Evolutionary conservation across 176 grass and related monocot species (phyloP).

Genomic region (Phoenix dactylifera): DNA sequence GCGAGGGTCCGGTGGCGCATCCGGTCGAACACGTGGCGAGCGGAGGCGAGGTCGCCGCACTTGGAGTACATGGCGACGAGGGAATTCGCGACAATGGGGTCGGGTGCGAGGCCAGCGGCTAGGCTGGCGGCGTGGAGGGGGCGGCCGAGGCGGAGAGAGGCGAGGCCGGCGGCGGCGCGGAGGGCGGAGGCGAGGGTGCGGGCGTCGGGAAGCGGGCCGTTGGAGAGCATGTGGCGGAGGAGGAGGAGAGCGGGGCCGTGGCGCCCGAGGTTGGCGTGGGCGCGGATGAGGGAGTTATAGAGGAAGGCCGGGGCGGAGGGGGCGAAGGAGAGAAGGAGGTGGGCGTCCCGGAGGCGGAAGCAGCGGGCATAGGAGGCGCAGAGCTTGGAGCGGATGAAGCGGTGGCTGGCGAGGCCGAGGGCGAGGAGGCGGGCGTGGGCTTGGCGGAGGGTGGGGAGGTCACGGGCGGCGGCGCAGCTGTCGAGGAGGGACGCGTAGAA

Average conservation of each 20-base stretch:
- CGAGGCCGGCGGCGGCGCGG: slow-evolving; percentile 1
- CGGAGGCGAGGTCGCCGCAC: slow-evolving; percentile 9
- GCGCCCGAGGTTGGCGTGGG: background rate
- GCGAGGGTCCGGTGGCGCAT: background rate
- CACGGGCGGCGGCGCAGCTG: slow-evolving; percentile 8
- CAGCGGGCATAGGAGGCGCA: slow-evolving; percentile 18
- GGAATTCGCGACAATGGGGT: slow-evolving; percentile 1
- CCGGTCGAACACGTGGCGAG: slow-evolving; percentile 21
- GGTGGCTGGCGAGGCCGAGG: slow-evolving; percentile 14
- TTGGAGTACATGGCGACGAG: slow-evolving; percentile 6
- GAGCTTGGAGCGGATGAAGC: slow-evolving; percentile 24
- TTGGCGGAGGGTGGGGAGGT: slow-evolving; percentile 1
- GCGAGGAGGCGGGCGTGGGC: slow-evolving; percentile 11
- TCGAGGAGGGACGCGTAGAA: slow-evolving; percentile 6
- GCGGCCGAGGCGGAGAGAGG: slow-evolving; percentile 1
- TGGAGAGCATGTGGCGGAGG: background rate
- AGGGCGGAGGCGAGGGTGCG: slow-evolving; percentile 9
- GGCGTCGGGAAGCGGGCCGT: background rate
- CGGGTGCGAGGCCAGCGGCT: background rate
- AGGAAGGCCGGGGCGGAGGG: slow-evolving; percentile 1
- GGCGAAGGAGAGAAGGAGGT: slow-evolving; percentile 5
- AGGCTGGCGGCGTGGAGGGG: slow-evolving; percentile 7
- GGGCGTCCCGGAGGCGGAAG: slow-evolving; percentile 4
- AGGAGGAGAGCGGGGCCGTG: background rate
- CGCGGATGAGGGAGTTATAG: slow-evolving; percentile 11